Evolutionary conservation across 371 early-diverging fungal genomes (phyloP), one percentile per base, ranked within the genome.

Genomic region (Mucor mucedo): DNA sequence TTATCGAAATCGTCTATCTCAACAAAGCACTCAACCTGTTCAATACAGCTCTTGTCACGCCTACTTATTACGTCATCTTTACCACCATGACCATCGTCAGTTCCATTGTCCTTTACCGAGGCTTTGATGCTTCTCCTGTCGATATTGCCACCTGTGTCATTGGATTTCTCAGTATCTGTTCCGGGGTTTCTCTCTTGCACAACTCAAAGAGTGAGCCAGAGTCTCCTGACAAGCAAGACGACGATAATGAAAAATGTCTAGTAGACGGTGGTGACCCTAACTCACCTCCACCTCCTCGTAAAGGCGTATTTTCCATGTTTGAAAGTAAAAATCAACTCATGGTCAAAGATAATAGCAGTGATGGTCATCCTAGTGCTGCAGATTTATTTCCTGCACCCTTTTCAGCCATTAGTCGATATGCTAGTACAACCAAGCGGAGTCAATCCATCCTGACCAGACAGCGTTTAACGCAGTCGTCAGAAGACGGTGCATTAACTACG

Each of bases 1-100:
- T 93, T 27, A 83, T 91, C 9, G 95, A 97, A 74, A 92, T 97
- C 71, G 95, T 95, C 71, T 97, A 97, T 72, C 90, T 97, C 53
- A 97, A 97, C 84, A 97, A 97, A 77, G 96, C 98, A 10, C 84
- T 97, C 30, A 96, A 95, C 65, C 65, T 93, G 41, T 97, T 96
- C 75, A 92, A 92, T 61, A 95, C 97, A 8, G 95, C 95, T 54
- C 71, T 93, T 56, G 94, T 94, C 39, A 94, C 95, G 2, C 94
- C 94, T 21, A 91, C 95, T 40, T 97, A 97, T 75, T 97, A 96
- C 65, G 97, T 97, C 16, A 84, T 93, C 49, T 97, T 97, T 75
- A 97, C 97, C 13, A 91, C 95, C 10, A 85, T 94, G 38, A 97
- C 98, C 4, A 93, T 97, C 52, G 76, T 93, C 42, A 95, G 95